These are phyloP conservation scores for Clitopilus hobsonii DNA, from an alignment of 768 basidiomycete genomes.

Conservation along the genomic window DNA sequence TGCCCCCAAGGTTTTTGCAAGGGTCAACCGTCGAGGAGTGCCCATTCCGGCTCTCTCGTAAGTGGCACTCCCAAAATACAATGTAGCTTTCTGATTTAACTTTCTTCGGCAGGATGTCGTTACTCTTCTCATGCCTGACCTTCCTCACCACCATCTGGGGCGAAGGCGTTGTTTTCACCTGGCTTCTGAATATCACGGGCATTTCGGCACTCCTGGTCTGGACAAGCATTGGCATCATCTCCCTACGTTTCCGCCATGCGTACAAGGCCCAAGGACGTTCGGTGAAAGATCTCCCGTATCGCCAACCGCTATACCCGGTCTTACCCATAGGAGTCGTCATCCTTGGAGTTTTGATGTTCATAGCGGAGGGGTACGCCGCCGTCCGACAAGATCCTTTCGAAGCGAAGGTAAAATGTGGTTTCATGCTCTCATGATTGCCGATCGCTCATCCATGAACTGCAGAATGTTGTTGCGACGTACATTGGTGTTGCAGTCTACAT, in stretches of 20 bases:
- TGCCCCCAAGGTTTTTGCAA: conserved; percentile 61
- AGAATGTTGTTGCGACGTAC: conserved; percentile 56
- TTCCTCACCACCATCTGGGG: conserved; percentile 60
- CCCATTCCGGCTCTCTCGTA: conserved; percentile 53
- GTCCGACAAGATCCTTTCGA: conserved; percentile 40
- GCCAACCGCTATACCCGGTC: conserved; percentile 50
- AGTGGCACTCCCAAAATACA: conserved; percentile 18
- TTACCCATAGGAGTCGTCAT: conserved; percentile 46
- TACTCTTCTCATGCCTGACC: conserved; percentile 43
- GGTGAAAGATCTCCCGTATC: conserved; percentile 53
- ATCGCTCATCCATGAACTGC: not conserved
- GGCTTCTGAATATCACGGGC: conserved; percentile 61
- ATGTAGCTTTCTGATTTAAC: not conserved
- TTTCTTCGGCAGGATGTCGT: conserved; percentile 32
- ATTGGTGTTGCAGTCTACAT: conserved; percentile 46
- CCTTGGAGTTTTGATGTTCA: conserved; percentile 47
- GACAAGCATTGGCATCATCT: conserved; percentile 52
- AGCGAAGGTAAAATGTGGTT: conserved; percentile 23
- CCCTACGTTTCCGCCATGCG: conserved; percentile 59
- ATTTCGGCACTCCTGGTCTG: conserved; percentile 67
- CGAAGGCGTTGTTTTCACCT: conserved; percentile 47
- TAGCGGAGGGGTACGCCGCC: conserved; percentile 50
- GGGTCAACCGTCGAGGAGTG: conserved; percentile 60
- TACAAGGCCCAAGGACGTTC: conserved; percentile 48
- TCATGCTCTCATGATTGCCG: not conserved